Base-by-base conservation (phyloP, 2,329 filamentous ascomycete genomes). In the Microcyclosporella mali region DNA sequence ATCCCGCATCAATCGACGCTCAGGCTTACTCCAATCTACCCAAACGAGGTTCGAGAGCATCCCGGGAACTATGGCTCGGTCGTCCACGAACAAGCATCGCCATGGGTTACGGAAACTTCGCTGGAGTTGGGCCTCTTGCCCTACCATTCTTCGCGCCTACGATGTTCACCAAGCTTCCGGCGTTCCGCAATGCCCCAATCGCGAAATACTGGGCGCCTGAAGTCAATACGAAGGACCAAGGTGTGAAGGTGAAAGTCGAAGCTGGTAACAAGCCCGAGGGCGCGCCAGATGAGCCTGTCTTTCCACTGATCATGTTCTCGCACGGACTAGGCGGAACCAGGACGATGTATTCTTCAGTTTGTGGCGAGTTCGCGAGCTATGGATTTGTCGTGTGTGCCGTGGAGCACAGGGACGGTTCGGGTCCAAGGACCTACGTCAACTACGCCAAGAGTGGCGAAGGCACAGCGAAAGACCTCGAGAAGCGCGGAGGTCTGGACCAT, bases 371-470 rank as follows among this genome's bases (percentile, higher is more conserved):
- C 50, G 80, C 79, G 0, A 81, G 77, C 55, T 79, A 81, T 51
- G 79, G 80, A 0, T 81, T 83, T 52, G 67, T 84, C 1, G 78
- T 84, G 0, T 73, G 79, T 27, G 78, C 79, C 0, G 56, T 84
- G 17, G 80, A 85, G 60, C 80, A 84, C 58, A 64, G 80, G 19
- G 80, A 84, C 56, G 80, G 81, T 1, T 79, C 75, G 42, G 78
- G 77, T 2, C 77, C 80, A 3, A 66, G 79, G 36, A 78, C 75
- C 0, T 77, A 75, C 46, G 70, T 84, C 43, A 83, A 81, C 52
- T 69, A 81, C 65, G 66, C 36, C 55, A 51, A 58, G 33, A 16
- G 66, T 15, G 65, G 61, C 3, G 62, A 65, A 25, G 58, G 66
- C 18, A 61, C 65, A 64, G 40, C 60, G 58, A 46, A 59, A 54